These are phyloP conservation scores for Trichoderma asperelloides DNA, from an alignment of 495 filamentous ascomycete species.

Conservation along the genomic window DNA sequence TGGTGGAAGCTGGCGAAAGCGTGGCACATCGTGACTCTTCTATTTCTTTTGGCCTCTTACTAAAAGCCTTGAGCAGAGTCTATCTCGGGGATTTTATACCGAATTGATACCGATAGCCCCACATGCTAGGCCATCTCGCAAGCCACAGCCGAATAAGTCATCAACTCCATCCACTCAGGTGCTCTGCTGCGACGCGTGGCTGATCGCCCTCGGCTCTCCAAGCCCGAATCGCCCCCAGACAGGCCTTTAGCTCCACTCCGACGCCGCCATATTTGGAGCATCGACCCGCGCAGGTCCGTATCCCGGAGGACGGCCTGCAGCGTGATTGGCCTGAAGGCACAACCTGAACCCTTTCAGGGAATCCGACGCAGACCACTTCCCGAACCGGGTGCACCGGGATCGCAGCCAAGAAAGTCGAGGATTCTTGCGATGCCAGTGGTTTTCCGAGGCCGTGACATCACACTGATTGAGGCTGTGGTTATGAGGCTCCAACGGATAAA, in stretches of 20 bases:
- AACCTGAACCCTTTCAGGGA: not conserved
- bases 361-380: not conserved
- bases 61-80: not conserved
- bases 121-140: not conserved
- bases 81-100: not conserved
- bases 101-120: not conserved
- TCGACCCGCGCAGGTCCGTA: not conserved
- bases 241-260: not conserved
- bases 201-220: not conserved
- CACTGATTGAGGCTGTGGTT: not conserved
- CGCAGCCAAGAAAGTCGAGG: not conserved
- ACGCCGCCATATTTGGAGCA: not conserved
- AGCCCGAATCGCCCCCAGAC: not conserved
- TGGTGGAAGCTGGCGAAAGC: not conserved
- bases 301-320: not conserved
- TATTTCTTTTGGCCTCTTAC: not conserved
- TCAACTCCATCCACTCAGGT: not conserved
- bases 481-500: not conserved
- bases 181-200: not conserved
- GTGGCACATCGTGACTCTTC: not conserved
- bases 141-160: not conserved
- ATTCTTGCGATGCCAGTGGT: not conserved
- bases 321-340: not conserved
- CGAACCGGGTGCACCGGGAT: not conserved
- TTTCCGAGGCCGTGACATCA: conserved; percentile 1